phyloP scores from a whole-genome alignment of 2,329 filamentous ascomycete species.

The Rutstroemia sp. region DNA sequence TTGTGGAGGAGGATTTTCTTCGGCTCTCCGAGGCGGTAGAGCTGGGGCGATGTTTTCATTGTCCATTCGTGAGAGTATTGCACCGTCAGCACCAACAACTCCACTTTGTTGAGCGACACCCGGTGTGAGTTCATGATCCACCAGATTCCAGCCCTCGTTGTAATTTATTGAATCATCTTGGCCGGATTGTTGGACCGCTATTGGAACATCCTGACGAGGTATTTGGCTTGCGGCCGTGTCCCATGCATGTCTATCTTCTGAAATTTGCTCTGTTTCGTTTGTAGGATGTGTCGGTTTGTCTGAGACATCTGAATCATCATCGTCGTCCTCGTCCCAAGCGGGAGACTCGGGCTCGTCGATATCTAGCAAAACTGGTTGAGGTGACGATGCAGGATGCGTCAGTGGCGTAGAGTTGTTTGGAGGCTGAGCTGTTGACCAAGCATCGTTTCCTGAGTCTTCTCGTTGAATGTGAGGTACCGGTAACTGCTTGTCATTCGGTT shows the following conservation, averaged over 20 bases:
- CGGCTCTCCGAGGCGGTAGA: constrained; percentile 22
- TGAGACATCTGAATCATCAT: background rate
- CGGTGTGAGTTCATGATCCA: constrained; percentile 20
- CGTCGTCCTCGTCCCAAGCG: constrained; percentile 24
- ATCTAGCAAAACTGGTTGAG: constrained; percentile 22
- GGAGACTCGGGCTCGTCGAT: constrained; percentile 26
- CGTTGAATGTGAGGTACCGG: constrained; percentile 12
- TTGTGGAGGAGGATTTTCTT: constrained; percentile 21
- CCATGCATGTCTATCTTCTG: constrained; percentile 26
- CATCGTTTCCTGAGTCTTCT: constrained; percentile 25
- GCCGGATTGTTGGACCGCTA: background rate
- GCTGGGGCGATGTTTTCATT: constrained; percentile 19
- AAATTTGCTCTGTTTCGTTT: constrained; percentile 17
- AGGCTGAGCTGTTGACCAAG: constrained; percentile 18
- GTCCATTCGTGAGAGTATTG: constrained; percentile 9
- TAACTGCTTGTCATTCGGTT: constrained; percentile 17
- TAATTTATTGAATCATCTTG: constrained; percentile 15
- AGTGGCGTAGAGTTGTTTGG: background rate
- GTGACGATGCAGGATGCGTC: background rate
- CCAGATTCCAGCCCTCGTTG: constrained; percentile 24
- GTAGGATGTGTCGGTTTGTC: constrained; percentile 10
- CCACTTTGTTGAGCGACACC: constrained; percentile 22
- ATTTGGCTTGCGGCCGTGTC: constrained; percentile 15
- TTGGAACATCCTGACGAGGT: background rate
- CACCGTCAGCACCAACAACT: constrained; percentile 13